Evolutionary conservation across 768 basidiomycete genomes (phyloP), one percentile per base, ranked within the genome.

Genomic region (Imleria badia): DNA sequence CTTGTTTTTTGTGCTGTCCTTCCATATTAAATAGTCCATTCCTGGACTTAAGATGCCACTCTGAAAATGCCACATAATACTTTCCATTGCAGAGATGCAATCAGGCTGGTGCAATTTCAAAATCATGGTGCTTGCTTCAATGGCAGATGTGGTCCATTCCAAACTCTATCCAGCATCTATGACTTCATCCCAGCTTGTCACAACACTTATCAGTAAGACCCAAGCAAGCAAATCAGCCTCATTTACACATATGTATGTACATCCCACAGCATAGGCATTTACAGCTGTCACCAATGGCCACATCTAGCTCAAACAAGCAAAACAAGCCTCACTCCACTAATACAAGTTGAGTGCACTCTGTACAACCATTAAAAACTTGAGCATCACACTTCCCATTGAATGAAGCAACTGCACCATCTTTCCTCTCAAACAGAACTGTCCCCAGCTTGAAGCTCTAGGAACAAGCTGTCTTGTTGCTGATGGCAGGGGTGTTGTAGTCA

Each of bases 331-430:
- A 90, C 93, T 92, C 56, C 59, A 90, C 93, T 92, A 94, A 63
- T 93, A 96, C 56, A 94, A 66, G 64, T 97, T 94, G 47, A 94
- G 68, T 14, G 85, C 85, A 26, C 96, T 95, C 67, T 92, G 87
- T 4, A 96, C 95, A 8, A 96, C 92, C 71, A 90, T 76, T 4
- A 83, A 81, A 62, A 82, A 91, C 69, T 94, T 94, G 51, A 93
- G 72, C 7, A 92, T 91, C 1, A 89, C 90, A 62, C 89, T 91
- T 6, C 94, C 93, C 61, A 94, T 68, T 13, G 89, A 87, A 44
- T 94, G 79, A 23, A 96, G 73, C 10, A 89, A 86, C 72, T 96
- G 93, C 1, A 80, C 84, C 92, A 96, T 96, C 60, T 79, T 81
- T 8, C 91, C 95, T 4, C 85, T 85, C 19, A 73, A 69, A 94